Conservation (phyloP, 2,329 filamentous ascomycete species). For the Ascochyta fabae region DNA sequence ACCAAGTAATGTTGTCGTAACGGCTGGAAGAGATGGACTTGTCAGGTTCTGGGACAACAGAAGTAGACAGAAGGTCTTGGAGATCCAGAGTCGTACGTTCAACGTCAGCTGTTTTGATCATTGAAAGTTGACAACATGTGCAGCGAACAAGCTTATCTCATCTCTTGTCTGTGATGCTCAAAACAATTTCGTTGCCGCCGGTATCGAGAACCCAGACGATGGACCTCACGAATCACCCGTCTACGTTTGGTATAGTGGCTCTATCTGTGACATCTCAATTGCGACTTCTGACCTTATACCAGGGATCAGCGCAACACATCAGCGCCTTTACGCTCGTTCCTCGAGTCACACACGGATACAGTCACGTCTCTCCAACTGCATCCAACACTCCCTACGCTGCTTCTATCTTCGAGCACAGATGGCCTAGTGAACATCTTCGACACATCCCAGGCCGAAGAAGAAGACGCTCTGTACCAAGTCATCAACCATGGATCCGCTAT, state of each 20-base stretch:
- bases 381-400: slow-evolving; percentile 63
- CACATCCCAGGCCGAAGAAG: slow-evolving; percentile 67
- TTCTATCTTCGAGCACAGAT: slow-evolving; percentile 80
- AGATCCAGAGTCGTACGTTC: slow-evolving; percentile 43
- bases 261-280: not conserved
- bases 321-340: slow-evolving; percentile 48
- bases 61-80: slow-evolving; percentile 54
- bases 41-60: slow-evolving; percentile 72
- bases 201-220: slow-evolving; percentile 70
- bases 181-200: slow-evolving; percentile 69
- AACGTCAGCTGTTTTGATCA: too few species aligned
- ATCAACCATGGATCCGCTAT: slow-evolving; percentile 79
- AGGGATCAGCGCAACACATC: slow-evolving; percentile 52
- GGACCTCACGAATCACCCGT: slow-evolving; percentile 53
- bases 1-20: slow-evolving; percentile 64
- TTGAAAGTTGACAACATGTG: slow-evolving; percentile 29
- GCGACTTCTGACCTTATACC: slow-evolving; percentile 10
- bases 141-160: slow-evolving; percentile 62
- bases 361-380: slow-evolving; percentile 69
- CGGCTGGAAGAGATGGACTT: slow-evolving; percentile 73
- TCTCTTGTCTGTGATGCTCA: slow-evolving; percentile 67
- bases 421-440: slow-evolving; percentile 81
- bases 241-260: slow-evolving; percentile 42
- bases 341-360: slow-evolving; percentile 62
- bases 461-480: slow-evolving; percentile 78